Evolutionary conservation across 805 yeast species (phyloP).

Genomic region (Clavispora carvajalis): DNA sequence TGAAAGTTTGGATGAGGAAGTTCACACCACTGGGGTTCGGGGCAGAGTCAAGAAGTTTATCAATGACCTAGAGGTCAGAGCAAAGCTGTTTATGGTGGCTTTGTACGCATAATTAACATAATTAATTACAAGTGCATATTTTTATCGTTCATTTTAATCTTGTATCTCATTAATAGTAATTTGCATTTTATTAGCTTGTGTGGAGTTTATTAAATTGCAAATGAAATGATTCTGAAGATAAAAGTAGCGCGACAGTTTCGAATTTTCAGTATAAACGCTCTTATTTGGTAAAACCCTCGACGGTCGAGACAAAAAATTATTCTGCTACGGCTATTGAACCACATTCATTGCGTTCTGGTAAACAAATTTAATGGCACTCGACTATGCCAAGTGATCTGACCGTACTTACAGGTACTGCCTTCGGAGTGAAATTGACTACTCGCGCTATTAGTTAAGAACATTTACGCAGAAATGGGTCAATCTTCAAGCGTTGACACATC

Average conservation of each 20-base stretch:
- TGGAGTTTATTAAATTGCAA: background rate
- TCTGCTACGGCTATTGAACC: too few species aligned
- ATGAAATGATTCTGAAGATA: background rate
- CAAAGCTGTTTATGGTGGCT: constrained; percentile 18
- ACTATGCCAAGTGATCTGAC: too few species aligned
- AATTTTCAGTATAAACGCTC: background rate
- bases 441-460: background rate
- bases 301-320: too few species aligned
- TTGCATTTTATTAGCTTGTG: background rate
- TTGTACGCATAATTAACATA: background rate
- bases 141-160: background rate
- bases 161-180: background rate
- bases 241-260: background rate
- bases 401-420: too few species aligned
- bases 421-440: background rate
- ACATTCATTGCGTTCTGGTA: too few species aligned
- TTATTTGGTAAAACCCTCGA: constrained; percentile 17
- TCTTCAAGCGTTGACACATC: background rate
- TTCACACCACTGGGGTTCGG: constrained; percentile 15
- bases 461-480: constrained; percentile 1
- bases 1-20: constrained; percentile 22
- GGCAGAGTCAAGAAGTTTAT: constrained; percentile 19
- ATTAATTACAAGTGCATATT: background rate
- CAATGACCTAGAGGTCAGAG: constrained; percentile 26
- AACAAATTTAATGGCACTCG: too few species aligned